These are phyloP conservation scores for Suillus americanus DNA, from an alignment of 768 basidiomycete genomes.

Conservation along the genomic window DNA sequence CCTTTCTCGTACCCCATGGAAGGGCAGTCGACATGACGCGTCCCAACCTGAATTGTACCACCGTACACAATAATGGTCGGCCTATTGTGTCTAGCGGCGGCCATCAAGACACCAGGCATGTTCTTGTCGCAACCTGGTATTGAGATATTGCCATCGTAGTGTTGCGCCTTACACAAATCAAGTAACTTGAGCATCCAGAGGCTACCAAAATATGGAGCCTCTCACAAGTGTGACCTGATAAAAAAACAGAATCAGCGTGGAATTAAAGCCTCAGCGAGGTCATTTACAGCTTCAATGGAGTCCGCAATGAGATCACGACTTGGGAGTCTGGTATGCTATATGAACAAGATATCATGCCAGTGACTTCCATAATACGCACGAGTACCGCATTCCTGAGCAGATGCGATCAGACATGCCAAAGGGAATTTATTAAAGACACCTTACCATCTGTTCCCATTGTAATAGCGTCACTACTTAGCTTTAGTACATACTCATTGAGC, in stretches of 20 bases:
- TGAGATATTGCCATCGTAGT: slow-evolving; percentile 86
- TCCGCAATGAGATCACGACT: slow-evolving; percentile 90
- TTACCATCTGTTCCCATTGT: slow-evolving; percentile 87
- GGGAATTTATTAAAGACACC: slow-evolving; percentile 15
- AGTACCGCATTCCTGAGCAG: slow-evolving; percentile 77
- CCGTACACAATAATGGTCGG: slow-evolving; percentile 88
- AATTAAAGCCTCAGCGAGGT: neutral
- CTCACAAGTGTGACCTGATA: slow-evolving; percentile 56
- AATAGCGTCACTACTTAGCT: slow-evolving; percentile 66
- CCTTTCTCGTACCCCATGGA: slow-evolving; percentile 75
- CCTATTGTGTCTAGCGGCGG: slow-evolving; percentile 82
- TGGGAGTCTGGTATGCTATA: slow-evolving; percentile 55
- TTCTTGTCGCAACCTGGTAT: slow-evolving; percentile 92
- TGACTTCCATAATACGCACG: slow-evolving; percentile 46
- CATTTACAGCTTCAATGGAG: slow-evolving; percentile 75
- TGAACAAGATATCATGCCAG: neutral
- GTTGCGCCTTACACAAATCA: slow-evolving; percentile 59
- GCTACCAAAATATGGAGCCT: neutral
- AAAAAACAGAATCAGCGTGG: slow-evolving; percentile 4
- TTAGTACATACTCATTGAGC: neutral
- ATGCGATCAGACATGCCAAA: slow-evolving; percentile 1
- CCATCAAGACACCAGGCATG: slow-evolving; percentile 89
- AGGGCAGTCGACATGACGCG: slow-evolving; percentile 77
- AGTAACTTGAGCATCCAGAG: neutral
- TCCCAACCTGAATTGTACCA: slow-evolving; percentile 79